Conservation (phyloP, 352 stramenopile genomes). For the Vaucheria bursata region DNA sequence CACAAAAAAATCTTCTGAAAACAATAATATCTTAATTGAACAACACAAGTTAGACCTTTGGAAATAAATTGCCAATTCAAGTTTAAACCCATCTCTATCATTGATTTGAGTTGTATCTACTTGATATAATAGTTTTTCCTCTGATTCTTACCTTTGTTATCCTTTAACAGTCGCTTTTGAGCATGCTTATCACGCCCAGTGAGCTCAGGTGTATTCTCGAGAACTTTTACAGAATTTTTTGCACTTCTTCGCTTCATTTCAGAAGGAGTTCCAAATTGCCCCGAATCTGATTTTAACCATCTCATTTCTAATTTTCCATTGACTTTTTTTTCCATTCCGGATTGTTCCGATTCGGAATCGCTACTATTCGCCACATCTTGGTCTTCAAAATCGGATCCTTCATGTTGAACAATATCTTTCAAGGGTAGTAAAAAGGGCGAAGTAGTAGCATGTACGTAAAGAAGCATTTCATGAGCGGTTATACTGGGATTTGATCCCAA, state of each 20-base stretch:
- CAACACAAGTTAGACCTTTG: too few species aligned
- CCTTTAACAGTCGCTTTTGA: not conserved
- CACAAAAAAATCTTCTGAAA: too few species aligned
- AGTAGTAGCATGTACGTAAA: conserved; percentile 50
- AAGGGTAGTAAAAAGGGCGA: conserved; percentile 45
- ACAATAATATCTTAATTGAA: too few species aligned
- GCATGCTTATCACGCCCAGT: conserved; percentile 39
- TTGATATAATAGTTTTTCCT: too few species aligned
- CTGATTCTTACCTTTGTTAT: not conserved
- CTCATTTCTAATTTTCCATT: not conserved
- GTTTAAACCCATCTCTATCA: too few species aligned
- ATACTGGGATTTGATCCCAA: conserved; percentile 46
- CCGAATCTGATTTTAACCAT: conserved; percentile 34
- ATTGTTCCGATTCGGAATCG: conserved; percentile 1
- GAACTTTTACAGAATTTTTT: conserved; percentile 21
- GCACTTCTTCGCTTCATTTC: conserved; percentile 17
- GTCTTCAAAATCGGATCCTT: too few species aligned
- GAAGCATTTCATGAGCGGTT: conserved; percentile 44
- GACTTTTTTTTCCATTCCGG: not conserved
- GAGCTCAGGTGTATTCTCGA: conserved; percentile 35
- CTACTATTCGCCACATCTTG: too few species aligned
- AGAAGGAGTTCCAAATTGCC: conserved; percentile 13
- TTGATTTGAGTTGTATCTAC: too few species aligned
- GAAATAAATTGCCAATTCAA: too few species aligned
- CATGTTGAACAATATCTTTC: too few species aligned